Evolutionary conservation across 495 filamentous ascomycete genomes (phyloP), one percentile per base, ranked within the genome.

Genomic region (Evernia prunastri): DNA sequence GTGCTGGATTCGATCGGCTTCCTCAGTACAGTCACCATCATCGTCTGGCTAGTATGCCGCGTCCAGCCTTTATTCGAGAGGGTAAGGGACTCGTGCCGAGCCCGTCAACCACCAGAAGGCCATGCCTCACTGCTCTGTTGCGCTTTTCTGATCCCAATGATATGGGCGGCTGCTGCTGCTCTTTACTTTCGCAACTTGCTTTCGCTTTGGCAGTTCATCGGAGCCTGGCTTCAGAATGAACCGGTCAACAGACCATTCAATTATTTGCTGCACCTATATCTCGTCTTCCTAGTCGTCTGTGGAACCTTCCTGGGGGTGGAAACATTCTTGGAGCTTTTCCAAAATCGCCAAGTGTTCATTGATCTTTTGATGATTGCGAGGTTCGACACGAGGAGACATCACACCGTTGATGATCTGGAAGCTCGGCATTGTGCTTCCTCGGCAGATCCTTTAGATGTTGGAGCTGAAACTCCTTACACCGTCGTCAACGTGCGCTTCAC

Each of bases 351-450:
- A 17, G 13, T 43, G n/a, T 6, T 63, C 12, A 25, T 10, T 2
- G 37, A 43, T 13, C 61, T 63, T n/a, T 31, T 63, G 3, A 63
- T 27, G 39, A 45, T 63, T 35, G 42, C 42, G 17, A 27, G 61
- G 10, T 47, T 29, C 29, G 2, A 18, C 10, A 15, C 61, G 11
- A 42, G 8, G 15, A 17, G 7, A 31, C 37, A 37, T 42, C 27
- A 47, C 10, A 4, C 23, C 18, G 17, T 37, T 40, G 25, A 15
- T 10, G 53, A 63, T 27, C 5, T 36, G 7, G 61, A 63, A 17
- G 29, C 51, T 29, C 51, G 33, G 15, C 27, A 31, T 8, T 0
- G 2, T 20, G 33, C 51, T 18, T 54, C 51, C 17, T 31, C 29
- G 27, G 17, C 51, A 63, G 37, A 35, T 9, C 20, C 13, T 20